Percentiles rank a stretch among this genome's conserved stretches.
Conservation (phyloP, 306 rosid species). For the Malus domestica region DNA sequence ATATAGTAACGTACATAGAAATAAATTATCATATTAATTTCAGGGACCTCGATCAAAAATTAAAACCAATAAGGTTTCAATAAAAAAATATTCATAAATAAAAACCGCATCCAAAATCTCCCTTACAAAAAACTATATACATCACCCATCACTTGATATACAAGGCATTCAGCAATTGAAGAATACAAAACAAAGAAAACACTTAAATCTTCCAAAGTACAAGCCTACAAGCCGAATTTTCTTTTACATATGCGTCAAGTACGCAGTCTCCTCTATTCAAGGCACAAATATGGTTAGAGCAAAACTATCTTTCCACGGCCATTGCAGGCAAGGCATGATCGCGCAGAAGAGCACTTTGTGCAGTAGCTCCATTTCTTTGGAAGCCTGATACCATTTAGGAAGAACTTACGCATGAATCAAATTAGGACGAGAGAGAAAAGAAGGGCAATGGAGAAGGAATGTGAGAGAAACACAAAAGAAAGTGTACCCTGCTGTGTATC, state of each 20-base stretch:
- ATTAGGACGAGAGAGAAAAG: not conserved
- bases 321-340: constrained; percentile 66
- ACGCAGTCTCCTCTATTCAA: not conserved
- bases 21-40: too few relatives aligned
- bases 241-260: not conserved
- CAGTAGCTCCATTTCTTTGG: constrained; percentile 99
- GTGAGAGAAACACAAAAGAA: not conserved
- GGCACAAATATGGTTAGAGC: not conserved
- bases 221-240: not conserved
- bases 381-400: constrained; percentile 45
- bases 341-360: constrained; percentile 74
- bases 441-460: not conserved
- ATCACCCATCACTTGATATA: not conserved
- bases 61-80: too few relatives aligned
- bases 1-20: too few relatives aligned
- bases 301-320: constrained; percentile 74
- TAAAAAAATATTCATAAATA: too few relatives aligned
- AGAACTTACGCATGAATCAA: not conserved
- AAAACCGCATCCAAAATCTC: too few relatives aligned
- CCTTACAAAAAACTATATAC: not conserved
- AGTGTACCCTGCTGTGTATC: constrained; percentile 70
- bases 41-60: too few relatives aligned
- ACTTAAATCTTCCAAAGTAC: constrained; percentile 14
- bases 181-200: not conserved
- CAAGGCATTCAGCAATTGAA: not conserved